phyloP scores from a whole-genome alignment of 2,329 filamentous ascomycete genomes.

The Metarhizium brunneum region DNA sequence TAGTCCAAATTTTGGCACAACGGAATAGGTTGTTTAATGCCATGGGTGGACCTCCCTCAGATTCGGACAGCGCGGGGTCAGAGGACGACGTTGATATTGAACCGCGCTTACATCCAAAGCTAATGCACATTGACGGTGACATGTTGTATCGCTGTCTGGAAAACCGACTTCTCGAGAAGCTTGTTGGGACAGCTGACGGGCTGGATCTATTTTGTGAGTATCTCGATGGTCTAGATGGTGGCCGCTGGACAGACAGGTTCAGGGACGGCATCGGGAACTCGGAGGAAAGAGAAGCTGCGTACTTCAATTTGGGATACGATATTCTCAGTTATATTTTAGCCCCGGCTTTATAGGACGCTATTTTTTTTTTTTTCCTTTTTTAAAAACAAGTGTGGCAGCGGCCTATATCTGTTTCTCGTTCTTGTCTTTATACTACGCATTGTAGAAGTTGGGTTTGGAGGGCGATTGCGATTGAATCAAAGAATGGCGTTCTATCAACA shows the following conservation, averaged over 20 bases:
- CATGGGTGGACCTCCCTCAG: neutral
- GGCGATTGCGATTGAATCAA: no score
- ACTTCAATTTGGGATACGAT: conserved; percentile 41
- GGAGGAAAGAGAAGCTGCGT: conserved; percentile 19
- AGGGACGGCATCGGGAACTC: conserved; percentile 8
- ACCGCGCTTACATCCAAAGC: conserved; percentile 30
- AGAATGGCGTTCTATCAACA: no score
- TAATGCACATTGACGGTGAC: conserved; percentile 61
- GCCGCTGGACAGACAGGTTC: conserved; percentile 27
- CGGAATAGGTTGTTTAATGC: conserved; percentile 38
- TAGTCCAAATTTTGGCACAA: conserved; percentile 61
- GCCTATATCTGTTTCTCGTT: neutral
- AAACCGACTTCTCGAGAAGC: conserved; percentile 31
- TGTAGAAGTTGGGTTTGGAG: no score
- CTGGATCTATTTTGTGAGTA: conserved; percentile 36
- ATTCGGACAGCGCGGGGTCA: conserved; percentile 11
- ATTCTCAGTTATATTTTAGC: conserved; percentile 45
- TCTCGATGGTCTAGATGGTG: conserved; percentile 39
- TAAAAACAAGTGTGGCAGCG: neutral
- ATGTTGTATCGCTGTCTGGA: conserved; percentile 47
- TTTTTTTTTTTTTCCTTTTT: neutral
- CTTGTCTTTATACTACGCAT: neutral
- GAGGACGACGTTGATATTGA: conserved; percentile 19
- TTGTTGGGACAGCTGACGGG: conserved; percentile 25
- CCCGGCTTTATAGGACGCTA: conserved; percentile 32